Evolutionary conservation across 768 basidiomycete species (phyloP), one percentile per base, ranked within the genome.

Genomic region (Leucocoprinus leucothites): DNA sequence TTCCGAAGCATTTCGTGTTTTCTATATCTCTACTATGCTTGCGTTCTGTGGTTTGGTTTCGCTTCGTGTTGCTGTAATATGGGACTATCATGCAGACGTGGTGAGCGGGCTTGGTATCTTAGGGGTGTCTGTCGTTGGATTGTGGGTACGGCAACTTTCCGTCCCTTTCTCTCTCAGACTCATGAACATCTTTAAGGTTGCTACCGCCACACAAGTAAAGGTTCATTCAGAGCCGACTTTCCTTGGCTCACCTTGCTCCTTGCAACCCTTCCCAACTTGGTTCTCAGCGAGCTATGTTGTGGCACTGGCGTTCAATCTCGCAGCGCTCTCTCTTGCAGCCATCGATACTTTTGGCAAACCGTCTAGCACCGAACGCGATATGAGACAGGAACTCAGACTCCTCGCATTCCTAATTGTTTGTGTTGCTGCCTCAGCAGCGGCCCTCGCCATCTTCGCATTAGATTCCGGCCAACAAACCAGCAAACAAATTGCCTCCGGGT

Each of bases 231-330:
- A 65, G 66, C 4, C 61, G 64, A 18, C 65, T 2, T 64, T 68
- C 11, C 68, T 70, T 31, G 69, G 68, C 16, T 68, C 68, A 18
- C 71, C 71, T 53, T 74, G 72, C 44, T 63, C 65, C 45, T 67
- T 71, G 58, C 56, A 57, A 13, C 64, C 61, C 7, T 66, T 72
- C 24, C 61, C 68, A 9, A 56, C 62, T 16, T 72, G 71, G 70
- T 65, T 70, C 8, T 69, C 70, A 0, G 61, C 72, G 46, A 67
- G 66, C 52, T 72, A 65, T 51, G 69, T 64, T 11, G 67, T 41
- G 3, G 41, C 51, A 0, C 42, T 53, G 13, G 42, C n/a, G 1
- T 53, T 53, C 43, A 53, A 53, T 16, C 25, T 53, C 7, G 19
- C 43, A 14, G 42, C 51, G 14, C 35, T 53, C 26, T 44, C 28